Evolutionary conservation across 2,329 filamentous ascomycete genomes (phyloP).

Genomic region (Fusarium verticillioides): DNA sequence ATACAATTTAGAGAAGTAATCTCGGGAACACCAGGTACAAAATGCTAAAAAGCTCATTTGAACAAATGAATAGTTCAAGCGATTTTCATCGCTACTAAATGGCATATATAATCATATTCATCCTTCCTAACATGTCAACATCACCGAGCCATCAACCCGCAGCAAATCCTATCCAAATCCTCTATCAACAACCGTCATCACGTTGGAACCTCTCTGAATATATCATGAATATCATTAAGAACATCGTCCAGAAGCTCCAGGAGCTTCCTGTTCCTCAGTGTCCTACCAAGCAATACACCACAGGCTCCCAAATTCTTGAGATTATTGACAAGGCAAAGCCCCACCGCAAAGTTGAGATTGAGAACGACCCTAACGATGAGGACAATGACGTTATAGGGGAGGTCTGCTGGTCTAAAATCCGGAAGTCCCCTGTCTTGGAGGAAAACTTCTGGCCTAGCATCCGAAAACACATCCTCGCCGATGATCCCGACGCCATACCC

Average conservation of each 20-base stretch:
- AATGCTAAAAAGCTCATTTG: accelerated
- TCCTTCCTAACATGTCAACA: accelerated
- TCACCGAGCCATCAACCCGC: too few species aligned
- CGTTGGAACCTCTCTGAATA: neutral
- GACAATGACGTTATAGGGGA: too few species aligned
- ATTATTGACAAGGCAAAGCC: too few species aligned
- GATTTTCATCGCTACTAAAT: accelerated
- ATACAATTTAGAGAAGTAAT: accelerated
- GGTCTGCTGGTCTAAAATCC: too few species aligned
- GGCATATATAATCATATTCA: neutral
- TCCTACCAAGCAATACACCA: too few species aligned
- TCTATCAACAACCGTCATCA: too few species aligned
- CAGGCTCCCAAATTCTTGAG: too few species aligned
- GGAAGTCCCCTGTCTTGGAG: too few species aligned
- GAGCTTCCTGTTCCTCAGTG: too few species aligned
- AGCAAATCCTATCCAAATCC: too few species aligned
- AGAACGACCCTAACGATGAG: too few species aligned
- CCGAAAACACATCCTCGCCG: neutral
- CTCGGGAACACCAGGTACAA: accelerated
- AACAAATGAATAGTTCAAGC: neutral
- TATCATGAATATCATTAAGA: neutral
- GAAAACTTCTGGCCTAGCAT: conserved; percentile 8
- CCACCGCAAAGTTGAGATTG: too few species aligned
- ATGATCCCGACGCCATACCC: neutral
- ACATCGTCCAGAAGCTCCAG: neutral